phyloP scores from a whole-genome alignment of 2,329 filamentous ascomycete species.

The Talaromyces marneffei region DNA sequence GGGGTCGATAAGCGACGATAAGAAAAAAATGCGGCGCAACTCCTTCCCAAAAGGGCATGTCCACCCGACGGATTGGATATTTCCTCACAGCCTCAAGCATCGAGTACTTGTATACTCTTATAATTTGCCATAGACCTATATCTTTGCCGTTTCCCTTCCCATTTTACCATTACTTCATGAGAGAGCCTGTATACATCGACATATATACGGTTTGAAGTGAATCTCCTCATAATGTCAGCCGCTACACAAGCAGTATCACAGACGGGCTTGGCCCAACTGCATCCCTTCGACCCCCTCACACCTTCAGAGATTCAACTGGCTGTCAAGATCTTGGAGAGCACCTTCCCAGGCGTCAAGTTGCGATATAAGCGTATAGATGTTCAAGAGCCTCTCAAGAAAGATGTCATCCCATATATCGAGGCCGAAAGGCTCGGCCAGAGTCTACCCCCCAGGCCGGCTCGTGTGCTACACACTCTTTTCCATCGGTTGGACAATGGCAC shows the following conservation, averaged over 20 bases:
- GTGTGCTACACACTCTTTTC: constrained; percentile 50
- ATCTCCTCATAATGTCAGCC: constrained; percentile 1
- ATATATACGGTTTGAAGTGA: neutral
- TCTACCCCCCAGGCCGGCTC: constrained; percentile 47
- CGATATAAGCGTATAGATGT: constrained; percentile 63
- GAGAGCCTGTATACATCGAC: neutral
- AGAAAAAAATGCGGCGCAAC: constrained; percentile 1
- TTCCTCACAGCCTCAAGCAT: neutral
- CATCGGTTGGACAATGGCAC: constrained; percentile 37
- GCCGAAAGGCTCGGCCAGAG: constrained; percentile 53
- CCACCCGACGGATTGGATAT: neutral
- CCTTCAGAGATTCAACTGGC: constrained; percentile 36
- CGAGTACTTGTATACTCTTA: neutral
- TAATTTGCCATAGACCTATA: neutral
- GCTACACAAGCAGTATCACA: constrained; percentile 5
- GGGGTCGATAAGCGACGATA: neutral
- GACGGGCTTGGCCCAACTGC: constrained; percentile 22
- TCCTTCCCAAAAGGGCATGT: constrained; percentile 14
- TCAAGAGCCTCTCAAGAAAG: constrained; percentile 58
- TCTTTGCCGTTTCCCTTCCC: neutral
- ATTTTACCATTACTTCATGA: too few relatives aligned
- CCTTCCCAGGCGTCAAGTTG: constrained; percentile 32
- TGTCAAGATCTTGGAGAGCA: constrained; percentile 32
- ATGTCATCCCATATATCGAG: constrained; percentile 56
- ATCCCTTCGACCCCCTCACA: constrained; percentile 39